Evolutionary conservation across 257 asterid genomes (phyloP).

Genomic region (Nicotiana paniculata): DNA sequence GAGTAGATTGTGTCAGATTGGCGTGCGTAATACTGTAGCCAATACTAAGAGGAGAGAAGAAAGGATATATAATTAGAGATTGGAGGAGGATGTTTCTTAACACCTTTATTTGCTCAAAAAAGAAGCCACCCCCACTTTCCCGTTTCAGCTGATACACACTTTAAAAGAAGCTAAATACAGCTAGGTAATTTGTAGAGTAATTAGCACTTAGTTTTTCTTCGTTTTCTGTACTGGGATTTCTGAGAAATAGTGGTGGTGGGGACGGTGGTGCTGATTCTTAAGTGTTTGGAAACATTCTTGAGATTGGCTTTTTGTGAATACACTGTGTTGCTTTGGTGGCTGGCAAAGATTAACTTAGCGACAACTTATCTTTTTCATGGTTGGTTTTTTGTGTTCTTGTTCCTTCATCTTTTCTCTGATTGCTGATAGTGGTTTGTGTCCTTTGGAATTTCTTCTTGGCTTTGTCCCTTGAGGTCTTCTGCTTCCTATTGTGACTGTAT

Average conservation of each 20-base stretch:
- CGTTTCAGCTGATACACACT: slow-evolving; percentile 32
- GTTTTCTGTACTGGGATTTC: slow-evolving; percentile 17
- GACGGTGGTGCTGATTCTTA: slow-evolving; percentile 57
- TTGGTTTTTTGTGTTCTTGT: slow-evolving; percentile 33
- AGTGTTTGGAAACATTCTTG: slow-evolving; percentile 52
- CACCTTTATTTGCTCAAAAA: slow-evolving; percentile 17
- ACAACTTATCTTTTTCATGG: slow-evolving; percentile 54
- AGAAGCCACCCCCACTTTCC: slow-evolving; percentile 27
- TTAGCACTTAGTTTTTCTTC: neutral
- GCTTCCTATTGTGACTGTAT: slow-evolving; percentile 17
- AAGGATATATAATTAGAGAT: slow-evolving; percentile 2
- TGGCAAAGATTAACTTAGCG: slow-evolving; percentile 44
- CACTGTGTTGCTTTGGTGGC: slow-evolving; percentile 77
- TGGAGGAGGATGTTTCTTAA: slow-evolving; percentile 17
- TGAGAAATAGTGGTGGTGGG: slow-evolving; percentile 44
- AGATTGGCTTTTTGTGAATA: slow-evolving; percentile 61
- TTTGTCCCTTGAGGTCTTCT: slow-evolving; percentile 19
- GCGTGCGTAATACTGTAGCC: slow-evolving; percentile 65
- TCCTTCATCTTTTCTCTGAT: slow-evolving; percentile 14
- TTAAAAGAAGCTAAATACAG: slow-evolving; percentile 4
- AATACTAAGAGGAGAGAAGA: slow-evolving; percentile 2
- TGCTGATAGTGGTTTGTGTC: slow-evolving; percentile 6
- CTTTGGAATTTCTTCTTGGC: slow-evolving; percentile 21
- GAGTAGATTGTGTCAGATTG: slow-evolving; percentile 55
- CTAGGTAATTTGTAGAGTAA: neutral